Percentiles rank a stretch among this genome's conserved stretches.
Conservation (phyloP, 2,329 filamentous ascomycete genomes). For the Sphaerulina populicola region DNA sequence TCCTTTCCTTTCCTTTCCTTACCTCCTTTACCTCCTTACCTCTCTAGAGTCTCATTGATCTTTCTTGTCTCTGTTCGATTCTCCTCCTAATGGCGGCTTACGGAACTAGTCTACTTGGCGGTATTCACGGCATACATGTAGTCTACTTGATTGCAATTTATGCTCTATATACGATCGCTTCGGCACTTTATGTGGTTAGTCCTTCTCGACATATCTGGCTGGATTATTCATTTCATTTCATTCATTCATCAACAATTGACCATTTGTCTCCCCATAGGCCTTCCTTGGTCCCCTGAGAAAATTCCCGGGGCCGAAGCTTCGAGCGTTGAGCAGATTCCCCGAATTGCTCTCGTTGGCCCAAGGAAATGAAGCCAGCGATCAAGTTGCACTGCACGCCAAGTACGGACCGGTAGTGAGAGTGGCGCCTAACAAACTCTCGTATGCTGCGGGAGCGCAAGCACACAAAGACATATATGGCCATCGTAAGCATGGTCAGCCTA, state of each 20-base stretch:
- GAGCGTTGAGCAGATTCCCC: constrained; percentile 21
- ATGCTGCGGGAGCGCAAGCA: constrained; percentile 22
- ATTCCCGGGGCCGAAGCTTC: constrained; percentile 37
- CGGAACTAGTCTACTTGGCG: no score
- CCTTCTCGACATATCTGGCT: constrained; percentile 11
- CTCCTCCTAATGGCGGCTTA: no score
- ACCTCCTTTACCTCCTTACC: no score
- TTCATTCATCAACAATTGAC: no score
- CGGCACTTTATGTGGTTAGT: no score
- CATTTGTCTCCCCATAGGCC: constrained; percentile 8
- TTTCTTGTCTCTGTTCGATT: no score
- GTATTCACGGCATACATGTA: not conserved
- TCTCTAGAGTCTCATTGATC: no score
- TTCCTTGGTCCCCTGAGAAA: constrained; percentile 40
- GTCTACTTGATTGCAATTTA: constrained; percentile 13
- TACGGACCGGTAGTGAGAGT: constrained; percentile 37
- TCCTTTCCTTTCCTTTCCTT: no score
- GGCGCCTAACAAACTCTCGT: constrained; percentile 35
- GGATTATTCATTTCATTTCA: no score
- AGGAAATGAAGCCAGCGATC: constrained; percentile 17
- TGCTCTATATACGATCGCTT: not conserved
- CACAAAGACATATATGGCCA: constrained; percentile 28
- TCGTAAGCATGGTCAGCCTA: constrained; percentile 15
- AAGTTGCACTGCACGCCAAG: constrained; percentile 28
- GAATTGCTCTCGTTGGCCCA: constrained; percentile 10